Evolutionary conservation across 352 stramenopile species (phyloP), one percentile per base, ranked within the genome.

Genomic region (Peronospora farinosa): DNA sequence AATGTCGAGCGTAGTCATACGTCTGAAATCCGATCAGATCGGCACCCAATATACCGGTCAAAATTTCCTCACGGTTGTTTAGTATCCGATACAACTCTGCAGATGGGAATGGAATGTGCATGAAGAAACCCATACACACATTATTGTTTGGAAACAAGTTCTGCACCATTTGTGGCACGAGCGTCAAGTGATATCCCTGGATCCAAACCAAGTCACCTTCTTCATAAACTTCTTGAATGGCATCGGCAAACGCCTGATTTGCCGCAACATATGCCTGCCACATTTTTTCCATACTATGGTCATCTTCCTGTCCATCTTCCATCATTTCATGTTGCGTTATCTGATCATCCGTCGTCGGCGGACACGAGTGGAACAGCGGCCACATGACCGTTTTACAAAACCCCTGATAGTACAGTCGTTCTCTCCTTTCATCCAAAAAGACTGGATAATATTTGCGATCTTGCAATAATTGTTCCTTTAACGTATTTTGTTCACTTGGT

Each of bases 371-470:
- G 55, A 96, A 95, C 2, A 96, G 57, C 30, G 87, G 87, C 87
- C 87, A 96, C 57, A 96, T 72, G 36, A 96, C 77, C 0, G 85
- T 90, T 62, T 95, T 95, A 71, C 84, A 95, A 49, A 92, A 96
- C 12, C 86, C 87, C 32, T 95, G 68, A 65, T 96, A 96, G 51
- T 93, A 96, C 42, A 95, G 61, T 23, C 76, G 69, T 52, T 95
- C 83, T 19, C 84, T 65, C 52, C 92, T 90, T 12, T 84, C 67
- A 47, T 92, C 79, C 7, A 96, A 49, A 60, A 96, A 95, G n/a
- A 96, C 83, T 3, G 87, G 87, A 42, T 82, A 92, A 55, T 92
- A 95, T 27, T 90, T 92, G 59, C 97, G 96, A 30, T 88, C 72
- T 46, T 87, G 62, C 12, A 98, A 64, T 38, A 96, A 52, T 32